Conservation (phyloP, 169 alveolate genomes). For the Cryptosporidium viatorum region DNA sequence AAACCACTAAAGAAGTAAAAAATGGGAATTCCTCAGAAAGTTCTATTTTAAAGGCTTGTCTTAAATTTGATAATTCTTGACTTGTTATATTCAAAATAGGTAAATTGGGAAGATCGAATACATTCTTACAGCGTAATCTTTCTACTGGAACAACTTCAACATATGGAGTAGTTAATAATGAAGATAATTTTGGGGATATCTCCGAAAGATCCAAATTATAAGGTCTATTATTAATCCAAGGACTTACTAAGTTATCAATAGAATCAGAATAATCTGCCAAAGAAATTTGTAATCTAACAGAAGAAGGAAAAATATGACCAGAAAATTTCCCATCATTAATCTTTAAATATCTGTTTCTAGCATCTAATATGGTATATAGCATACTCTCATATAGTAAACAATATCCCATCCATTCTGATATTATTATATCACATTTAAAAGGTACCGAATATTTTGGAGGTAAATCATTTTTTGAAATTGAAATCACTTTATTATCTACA, state of each 20-base stretch:
- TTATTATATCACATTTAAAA: slow-evolving; percentile 83
- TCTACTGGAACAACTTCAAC: slow-evolving; percentile 75
- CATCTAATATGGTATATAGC: slow-evolving; percentile 88
- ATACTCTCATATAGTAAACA: slow-evolving; percentile 87
- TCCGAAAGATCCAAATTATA: slow-evolving; percentile 79
- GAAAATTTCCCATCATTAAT: slow-evolving; percentile 18
- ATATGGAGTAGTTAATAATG: slow-evolving; percentile 77
- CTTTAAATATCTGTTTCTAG: slow-evolving; percentile 85
- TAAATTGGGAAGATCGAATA: slow-evolving; percentile 9
- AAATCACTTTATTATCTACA: slow-evolving; percentile 75
- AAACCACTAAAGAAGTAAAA: slow-evolving; percentile 47
- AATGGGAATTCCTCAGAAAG: slow-evolving; percentile 21
- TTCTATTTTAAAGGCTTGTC: slow-evolving; percentile 49
- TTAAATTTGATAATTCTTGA: slow-evolving; percentile 36
- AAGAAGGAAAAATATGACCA: slow-evolving; percentile 62
- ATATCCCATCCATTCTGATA: slow-evolving; percentile 92
- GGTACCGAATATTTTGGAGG: slow-evolving; percentile 33
- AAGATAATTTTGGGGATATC: slow-evolving; percentile 74
- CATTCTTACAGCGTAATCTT: slow-evolving; percentile 28
- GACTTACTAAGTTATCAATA: slow-evolving; percentile 2
- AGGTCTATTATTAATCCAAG: slow-evolving; percentile 33
- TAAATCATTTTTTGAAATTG: slow-evolving; percentile 32
- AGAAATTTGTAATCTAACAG: slow-evolving; percentile 34
- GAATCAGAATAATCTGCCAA: slow-evolving; percentile 46
- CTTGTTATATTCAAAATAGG: slow-evolving; percentile 38